Conservation (phyloP, 2,329 filamentous ascomycete genomes). For the Hymenoscyphus fraxineus region DNA sequence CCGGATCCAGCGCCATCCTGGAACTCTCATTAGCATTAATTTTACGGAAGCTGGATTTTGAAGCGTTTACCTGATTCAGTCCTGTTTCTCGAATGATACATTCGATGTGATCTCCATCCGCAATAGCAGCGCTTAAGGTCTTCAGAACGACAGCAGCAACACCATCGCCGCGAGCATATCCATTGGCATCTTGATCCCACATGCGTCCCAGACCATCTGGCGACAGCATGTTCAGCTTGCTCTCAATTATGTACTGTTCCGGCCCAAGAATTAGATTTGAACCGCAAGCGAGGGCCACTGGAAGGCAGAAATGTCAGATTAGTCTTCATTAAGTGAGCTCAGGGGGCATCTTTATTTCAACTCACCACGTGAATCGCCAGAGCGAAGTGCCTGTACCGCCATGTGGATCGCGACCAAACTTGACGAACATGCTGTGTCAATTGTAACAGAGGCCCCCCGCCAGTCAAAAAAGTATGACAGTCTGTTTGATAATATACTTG, state of each 20-base stretch:
- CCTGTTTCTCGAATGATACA: constrained; percentile 44
- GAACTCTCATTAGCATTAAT: too few relatives aligned
- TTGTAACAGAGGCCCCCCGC: not conserved
- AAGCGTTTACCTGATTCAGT: not conserved
- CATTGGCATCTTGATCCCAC: not conserved
- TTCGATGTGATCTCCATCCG: constrained; percentile 49
- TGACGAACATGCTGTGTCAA: constrained; percentile 3
- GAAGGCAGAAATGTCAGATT: too few relatives aligned
- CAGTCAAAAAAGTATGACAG: not conserved
- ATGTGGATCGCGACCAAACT: constrained; percentile 1
- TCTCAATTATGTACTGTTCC: not conserved
- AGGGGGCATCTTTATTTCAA: too few relatives aligned
- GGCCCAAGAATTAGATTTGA: not conserved
- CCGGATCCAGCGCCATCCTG: constrained; percentile 49
- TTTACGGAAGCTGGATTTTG: too few relatives aligned
- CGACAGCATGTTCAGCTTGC: not conserved
- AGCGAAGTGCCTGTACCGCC: not conserved
- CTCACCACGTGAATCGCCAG: not conserved
- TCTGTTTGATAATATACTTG: not conserved
- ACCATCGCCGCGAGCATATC: not conserved
- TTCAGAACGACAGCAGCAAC: not conserved
- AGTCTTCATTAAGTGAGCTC: too few relatives aligned
- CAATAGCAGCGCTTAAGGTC: constrained; percentile 33
- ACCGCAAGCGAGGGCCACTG: not conserved
- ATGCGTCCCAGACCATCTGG: not conserved